phyloP scores from a whole-genome alignment of 345 rosid species.

The Populus alba region DNA sequence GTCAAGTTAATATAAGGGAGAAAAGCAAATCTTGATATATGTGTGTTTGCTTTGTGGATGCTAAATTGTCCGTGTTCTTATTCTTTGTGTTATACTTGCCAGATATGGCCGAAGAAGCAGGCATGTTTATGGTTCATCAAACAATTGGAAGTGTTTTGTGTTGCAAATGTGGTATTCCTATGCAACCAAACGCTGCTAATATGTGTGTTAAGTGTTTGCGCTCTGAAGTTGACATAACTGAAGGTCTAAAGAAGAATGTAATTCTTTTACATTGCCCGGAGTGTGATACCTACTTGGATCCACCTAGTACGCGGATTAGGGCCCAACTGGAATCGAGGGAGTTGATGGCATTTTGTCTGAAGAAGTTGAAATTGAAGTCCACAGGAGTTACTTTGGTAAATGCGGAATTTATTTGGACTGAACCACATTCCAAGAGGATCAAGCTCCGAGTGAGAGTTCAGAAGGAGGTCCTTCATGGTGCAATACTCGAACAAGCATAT shows the following conservation, averaged over 20 bases:
- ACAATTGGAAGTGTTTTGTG: slow-evolving; percentile 24
- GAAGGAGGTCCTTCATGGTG: slow-evolving; percentile 36
- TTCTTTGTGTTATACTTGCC: background rate
- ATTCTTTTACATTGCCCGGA: too few relatives aligned
- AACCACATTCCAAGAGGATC: slow-evolving; percentile 61
- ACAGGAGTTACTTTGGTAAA: slow-evolving; percentile 32
- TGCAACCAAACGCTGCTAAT: slow-evolving; percentile 23
- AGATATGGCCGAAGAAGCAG: slow-evolving; percentile 7
- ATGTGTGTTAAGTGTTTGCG: slow-evolving; percentile 23
- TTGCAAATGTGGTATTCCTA: slow-evolving; percentile 18
- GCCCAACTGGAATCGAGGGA: slow-evolving; percentile 51
- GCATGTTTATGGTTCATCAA: slow-evolving; percentile 20
- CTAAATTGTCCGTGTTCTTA: too few relatives aligned
- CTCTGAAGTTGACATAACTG: slow-evolving; percentile 21
- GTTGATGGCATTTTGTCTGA: slow-evolving; percentile 43
- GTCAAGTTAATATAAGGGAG: too few relatives aligned
- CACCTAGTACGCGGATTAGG: slow-evolving; percentile 25
- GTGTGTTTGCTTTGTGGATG: too few relatives aligned
- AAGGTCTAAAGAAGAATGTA: background rate
- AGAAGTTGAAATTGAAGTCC: slow-evolving; percentile 25
- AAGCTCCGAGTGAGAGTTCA: slow-evolving; percentile 10
- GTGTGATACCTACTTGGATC: too few relatives aligned
- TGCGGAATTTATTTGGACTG: slow-evolving; percentile 58
- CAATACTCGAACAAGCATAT: slow-evolving; percentile 29
- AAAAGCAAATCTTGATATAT: too few relatives aligned